Evolutionary conservation across 805 yeast genomes (phyloP).

Genomic region (Priceomyces melissophilus): DNA sequence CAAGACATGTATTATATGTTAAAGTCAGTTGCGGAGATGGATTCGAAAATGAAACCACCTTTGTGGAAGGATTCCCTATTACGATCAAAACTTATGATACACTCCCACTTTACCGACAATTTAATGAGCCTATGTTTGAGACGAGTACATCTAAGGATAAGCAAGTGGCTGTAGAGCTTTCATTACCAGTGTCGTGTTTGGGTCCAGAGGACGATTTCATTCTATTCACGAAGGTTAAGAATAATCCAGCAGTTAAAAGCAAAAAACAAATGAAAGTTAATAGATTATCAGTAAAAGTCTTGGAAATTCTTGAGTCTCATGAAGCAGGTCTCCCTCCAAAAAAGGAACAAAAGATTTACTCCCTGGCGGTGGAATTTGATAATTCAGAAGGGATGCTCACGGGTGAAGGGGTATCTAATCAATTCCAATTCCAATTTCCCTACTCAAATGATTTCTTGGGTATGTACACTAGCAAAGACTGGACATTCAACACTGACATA

Average conservation of each 20-base stretch:
- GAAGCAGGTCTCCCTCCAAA: conserved; percentile 50
- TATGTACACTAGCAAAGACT: conserved; percentile 11
- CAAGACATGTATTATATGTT: conserved; percentile 45
- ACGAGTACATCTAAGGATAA: conserved; percentile 45
- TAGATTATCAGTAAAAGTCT: conserved; percentile 44
- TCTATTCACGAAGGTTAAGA: conserved; percentile 37
- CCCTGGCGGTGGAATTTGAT: conserved; percentile 26
- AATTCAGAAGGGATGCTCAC: conserved; percentile 17
- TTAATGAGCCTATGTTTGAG: conserved; percentile 49
- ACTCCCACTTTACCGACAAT: conserved; percentile 54
- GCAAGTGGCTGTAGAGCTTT: conserved; percentile 43
- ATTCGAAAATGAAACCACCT: conserved; percentile 26
- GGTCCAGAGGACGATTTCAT: conserved; percentile 53
- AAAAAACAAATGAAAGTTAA: conserved; percentile 38
- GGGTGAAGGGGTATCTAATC: conserved; percentile 23
- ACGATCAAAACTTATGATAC: conserved; percentile 55
- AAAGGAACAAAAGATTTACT: conserved; percentile 40
- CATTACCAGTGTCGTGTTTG: conserved; percentile 50
- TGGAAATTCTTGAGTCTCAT: conserved; percentile 52
- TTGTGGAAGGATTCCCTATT: conserved; percentile 43
- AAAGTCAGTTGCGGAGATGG: conserved; percentile 30
- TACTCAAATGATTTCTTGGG: conserved; percentile 33
- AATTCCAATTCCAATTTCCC: conserved; percentile 29
- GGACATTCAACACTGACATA: neutral
- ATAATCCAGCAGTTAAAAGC: conserved; percentile 32